Conservation (phyloP, 2,329 filamentous ascomycete genomes). For the Huntiella decipiens region DNA sequence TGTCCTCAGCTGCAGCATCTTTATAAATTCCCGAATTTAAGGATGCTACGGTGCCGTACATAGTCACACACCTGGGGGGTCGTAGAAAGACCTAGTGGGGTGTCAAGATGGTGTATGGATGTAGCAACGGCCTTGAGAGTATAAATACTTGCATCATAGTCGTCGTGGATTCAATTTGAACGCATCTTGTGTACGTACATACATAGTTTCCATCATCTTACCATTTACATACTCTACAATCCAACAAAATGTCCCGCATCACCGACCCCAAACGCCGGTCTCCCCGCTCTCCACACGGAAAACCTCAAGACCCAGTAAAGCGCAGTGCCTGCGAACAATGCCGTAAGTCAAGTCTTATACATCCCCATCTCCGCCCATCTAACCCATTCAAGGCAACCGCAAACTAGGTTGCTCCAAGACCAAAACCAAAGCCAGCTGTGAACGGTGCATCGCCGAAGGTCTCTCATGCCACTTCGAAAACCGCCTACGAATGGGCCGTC, state of each 20-base stretch:
- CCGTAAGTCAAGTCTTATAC: slow-evolving; percentile 27
- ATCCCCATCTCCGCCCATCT: not conserved
- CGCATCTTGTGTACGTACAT: too few relatives aligned
- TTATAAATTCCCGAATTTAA: too few relatives aligned
- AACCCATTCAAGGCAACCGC: slow-evolving; percentile 27
- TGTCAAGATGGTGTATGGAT: too few relatives aligned
- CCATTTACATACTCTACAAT: too few relatives aligned
- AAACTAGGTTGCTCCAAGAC: slow-evolving; percentile 50
- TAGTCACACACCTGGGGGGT: too few relatives aligned
- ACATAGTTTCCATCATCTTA: too few relatives aligned
- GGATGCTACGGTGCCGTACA: too few relatives aligned
- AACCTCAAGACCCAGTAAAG: slow-evolving; percentile 20
- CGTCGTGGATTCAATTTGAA: too few relatives aligned
- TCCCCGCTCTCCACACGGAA: slow-evolving; percentile 10
- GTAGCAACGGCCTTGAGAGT: too few relatives aligned
- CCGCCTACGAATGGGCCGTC: slow-evolving; percentile 48
- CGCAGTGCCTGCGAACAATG: slow-evolving; percentile 49
- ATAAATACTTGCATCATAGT: too few relatives aligned
- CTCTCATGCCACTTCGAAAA: slow-evolving; percentile 41
- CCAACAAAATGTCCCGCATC: not conserved
- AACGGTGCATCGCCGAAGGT: slow-evolving; percentile 36
- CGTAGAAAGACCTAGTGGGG: too few relatives aligned
- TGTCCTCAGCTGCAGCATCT: too few relatives aligned
- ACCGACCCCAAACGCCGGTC: slow-evolving; percentile 9
- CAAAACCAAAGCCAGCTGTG: slow-evolving; percentile 32